Conservation (phyloP, 306 rosid genomes). For the Argentina anserina region DNA sequence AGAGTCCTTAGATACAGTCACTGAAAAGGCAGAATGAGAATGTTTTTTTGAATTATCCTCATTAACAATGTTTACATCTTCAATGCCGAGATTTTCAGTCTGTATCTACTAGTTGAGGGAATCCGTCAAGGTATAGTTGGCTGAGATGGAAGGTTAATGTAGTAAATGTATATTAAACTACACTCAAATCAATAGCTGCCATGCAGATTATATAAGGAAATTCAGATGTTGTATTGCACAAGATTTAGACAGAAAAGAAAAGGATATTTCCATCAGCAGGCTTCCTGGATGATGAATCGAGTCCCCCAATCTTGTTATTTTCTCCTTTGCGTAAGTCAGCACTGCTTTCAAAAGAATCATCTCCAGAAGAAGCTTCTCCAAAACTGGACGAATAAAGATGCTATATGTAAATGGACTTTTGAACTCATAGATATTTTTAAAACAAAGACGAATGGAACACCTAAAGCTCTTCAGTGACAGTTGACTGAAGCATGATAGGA, state of each 20-base stretch:
- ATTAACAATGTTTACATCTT: conserved; percentile 14
- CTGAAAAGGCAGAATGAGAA: conserved; percentile 28
- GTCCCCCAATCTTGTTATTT: conserved; percentile 22
- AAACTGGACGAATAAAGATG: conserved; percentile 30
- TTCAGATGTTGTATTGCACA: not conserved
- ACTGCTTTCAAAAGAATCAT: conserved; percentile 32
- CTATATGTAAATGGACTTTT: conserved; percentile 1
- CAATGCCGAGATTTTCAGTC: conserved; percentile 21
- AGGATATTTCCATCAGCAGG: conserved; percentile 41
- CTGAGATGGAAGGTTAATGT: not conserved
- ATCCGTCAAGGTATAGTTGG: not conserved
- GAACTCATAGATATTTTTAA: not conserved
- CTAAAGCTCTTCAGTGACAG: conserved; percentile 7
- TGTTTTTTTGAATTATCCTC: conserved; percentile 35
- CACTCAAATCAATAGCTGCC: not conserved
- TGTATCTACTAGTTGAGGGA: conserved; percentile 34
- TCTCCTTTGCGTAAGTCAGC: conserved; percentile 31
- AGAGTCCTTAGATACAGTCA: conserved; percentile 28
- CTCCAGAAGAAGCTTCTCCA: conserved; percentile 42
- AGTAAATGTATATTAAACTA: not conserved
- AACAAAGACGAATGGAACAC: conserved; percentile 1
- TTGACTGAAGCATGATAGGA: not conserved
- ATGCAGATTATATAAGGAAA: conserved; percentile 1
- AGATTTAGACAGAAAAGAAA: conserved; percentile 1
- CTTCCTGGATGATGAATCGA: conserved; percentile 27